phyloP scores from a whole-genome alignment of 2,329 filamentous ascomycete genomes.

The Xylariomycetidae sp. region DNA sequence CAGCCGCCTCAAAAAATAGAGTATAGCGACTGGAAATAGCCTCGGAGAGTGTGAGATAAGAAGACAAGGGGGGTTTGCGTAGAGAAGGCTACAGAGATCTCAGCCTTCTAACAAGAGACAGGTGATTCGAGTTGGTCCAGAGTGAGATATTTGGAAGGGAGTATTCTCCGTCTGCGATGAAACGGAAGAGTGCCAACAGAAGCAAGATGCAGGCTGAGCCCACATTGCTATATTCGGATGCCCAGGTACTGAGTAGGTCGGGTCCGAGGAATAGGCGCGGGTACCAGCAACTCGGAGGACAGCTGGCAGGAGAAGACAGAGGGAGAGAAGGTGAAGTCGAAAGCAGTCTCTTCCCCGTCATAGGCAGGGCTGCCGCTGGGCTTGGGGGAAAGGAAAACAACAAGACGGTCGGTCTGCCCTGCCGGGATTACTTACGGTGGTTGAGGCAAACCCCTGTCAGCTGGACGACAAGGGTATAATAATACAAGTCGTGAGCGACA shows the following conservation, averaged over 20 bases:
- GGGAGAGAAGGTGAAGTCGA: constrained; percentile 15
- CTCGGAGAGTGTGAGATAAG: constrained; percentile 17
- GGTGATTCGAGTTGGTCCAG: constrained; percentile 17
- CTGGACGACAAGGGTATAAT: constrained; percentile 8
- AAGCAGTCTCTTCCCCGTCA: constrained; percentile 14
- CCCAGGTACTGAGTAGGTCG: no score
- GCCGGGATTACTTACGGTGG: constrained; percentile 8
- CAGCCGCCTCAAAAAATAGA: constrained; percentile 24
- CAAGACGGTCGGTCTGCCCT: no score
- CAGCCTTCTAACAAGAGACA: constrained; percentile 32
- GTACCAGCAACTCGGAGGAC: no score
- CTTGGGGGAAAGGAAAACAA: no score
- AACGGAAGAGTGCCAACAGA: constrained; percentile 30
- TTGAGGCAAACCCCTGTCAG: constrained; percentile 12
- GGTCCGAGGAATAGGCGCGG: constrained; percentile 24
- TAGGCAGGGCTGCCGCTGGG: no score
- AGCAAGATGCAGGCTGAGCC: constrained; percentile 28
- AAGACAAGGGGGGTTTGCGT: constrained; percentile 24
- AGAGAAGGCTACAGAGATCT: constrained; percentile 28
- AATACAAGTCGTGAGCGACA: not conserved
- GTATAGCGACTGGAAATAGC: constrained; percentile 23
- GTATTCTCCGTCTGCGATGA: constrained; percentile 31
- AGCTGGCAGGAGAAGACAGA: no score
- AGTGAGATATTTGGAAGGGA: constrained; percentile 26
- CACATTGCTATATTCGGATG: constrained; percentile 38